A percentile compares a stretch with the other conserved stretches of the same genome.
These are phyloP conservation scores for Xylaria sp. DNA, from an alignment of 2,329 filamentous ascomycete genomes.

Conservation along the genomic window DNA sequence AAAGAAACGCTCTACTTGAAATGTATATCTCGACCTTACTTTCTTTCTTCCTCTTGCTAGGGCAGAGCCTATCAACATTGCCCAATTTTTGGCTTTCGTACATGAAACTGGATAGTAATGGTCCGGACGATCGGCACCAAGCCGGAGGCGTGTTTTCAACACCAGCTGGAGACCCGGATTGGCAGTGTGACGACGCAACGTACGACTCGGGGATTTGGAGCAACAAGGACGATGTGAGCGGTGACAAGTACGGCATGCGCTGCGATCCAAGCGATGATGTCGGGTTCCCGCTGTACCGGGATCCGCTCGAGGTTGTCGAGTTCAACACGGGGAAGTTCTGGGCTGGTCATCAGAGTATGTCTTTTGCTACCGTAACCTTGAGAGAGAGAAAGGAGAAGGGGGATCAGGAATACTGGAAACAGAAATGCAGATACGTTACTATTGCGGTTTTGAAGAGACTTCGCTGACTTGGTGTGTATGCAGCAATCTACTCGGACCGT, in stretches of 20 bases:
- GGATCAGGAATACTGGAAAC: not conserved
- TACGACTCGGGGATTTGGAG: conserved; percentile 13
- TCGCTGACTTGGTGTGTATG: not conserved
- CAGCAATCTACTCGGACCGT: conserved; percentile 29
- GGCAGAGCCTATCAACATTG: not conserved
- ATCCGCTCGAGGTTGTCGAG: conserved; percentile 27
- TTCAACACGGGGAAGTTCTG: conserved; percentile 23
- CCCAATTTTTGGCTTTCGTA: not conserved
- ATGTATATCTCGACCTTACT: not conserved
- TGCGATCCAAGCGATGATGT: conserved; percentile 21
- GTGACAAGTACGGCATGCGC: conserved; percentile 21
- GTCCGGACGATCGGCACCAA: conserved; percentile 3
- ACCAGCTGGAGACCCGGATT: not conserved
- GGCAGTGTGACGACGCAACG: conserved; percentile 7
- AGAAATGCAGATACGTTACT: not conserved
- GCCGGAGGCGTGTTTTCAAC: conserved; percentile 9
- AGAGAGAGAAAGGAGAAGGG: not conserved
- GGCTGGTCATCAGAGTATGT: conserved; percentile 29
- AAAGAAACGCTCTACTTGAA: not conserved
- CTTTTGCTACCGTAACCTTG: not conserved
- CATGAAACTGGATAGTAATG: conserved; percentile 12
- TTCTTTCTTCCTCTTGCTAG: not conserved
- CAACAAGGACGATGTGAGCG: conserved; percentile 24
- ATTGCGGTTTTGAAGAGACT: not conserved
- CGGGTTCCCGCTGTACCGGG: conserved; percentile 20